These are phyloP conservation scores for Pseudonitzschia pungens DNA, from an alignment of 108 stramenopile species.

Conservation along the genomic window DNA sequence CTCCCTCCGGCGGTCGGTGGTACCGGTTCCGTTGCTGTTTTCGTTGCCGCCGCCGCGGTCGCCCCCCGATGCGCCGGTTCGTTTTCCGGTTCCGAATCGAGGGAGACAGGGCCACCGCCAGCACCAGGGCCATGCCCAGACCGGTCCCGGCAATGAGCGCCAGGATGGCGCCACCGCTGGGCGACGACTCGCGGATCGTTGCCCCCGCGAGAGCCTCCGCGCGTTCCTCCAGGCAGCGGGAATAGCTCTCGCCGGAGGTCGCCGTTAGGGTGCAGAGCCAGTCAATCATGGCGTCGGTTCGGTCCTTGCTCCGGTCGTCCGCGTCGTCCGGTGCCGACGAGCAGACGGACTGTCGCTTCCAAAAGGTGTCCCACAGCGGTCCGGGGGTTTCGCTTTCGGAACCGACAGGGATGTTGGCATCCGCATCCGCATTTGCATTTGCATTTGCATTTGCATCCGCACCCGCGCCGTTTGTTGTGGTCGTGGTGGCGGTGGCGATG, in stretches of 20 bases:
- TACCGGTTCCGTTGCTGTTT: too few species aligned
- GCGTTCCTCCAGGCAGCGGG: background rate
- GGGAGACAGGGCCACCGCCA: too few species aligned
- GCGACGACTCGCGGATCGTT: background rate
- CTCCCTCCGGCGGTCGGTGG: too few species aligned
- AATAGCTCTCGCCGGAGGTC: background rate
- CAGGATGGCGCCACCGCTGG: background rate
- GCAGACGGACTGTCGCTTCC: slow-evolving; percentile 6
- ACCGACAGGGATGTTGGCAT: too few species aligned
- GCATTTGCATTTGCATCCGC: too few species aligned
- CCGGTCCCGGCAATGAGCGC: background rate
- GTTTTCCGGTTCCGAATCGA: too few species aligned
- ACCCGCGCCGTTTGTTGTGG: background rate
- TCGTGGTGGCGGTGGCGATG: background rate
- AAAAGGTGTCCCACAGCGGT: slow-evolving; percentile 10
- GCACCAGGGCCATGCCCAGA: too few species aligned
- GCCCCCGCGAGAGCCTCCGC: background rate
- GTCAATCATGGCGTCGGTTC: background rate
- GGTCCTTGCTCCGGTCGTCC: background rate
- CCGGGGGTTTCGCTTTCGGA: too few species aligned
- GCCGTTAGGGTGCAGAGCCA: slow-evolving; percentile 15
- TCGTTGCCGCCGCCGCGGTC: too few species aligned
- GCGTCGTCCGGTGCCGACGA: background rate
- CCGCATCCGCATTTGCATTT: too few species aligned
- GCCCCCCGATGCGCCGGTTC: too few species aligned